Percentiles rank a stretch among this genome's conserved stretches.
Conservation (phyloP, 805 yeast genomes). For the Metschnikowia noctiluminum region DNA sequence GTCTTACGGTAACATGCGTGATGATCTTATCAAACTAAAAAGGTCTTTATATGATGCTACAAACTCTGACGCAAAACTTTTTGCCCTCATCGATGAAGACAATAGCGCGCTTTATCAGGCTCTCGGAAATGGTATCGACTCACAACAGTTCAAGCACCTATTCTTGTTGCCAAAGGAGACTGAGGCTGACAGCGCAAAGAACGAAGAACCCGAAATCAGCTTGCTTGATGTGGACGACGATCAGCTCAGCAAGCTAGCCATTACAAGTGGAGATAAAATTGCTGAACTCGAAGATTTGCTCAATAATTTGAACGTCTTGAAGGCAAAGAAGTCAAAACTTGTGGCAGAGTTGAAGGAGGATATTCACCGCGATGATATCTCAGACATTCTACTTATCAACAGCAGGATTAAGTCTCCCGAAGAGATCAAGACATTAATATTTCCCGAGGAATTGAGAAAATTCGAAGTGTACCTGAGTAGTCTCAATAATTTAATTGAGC, state of each 20-base stretch:
- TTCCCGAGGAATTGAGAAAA: constrained; percentile 71
- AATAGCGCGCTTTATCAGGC: constrained; percentile 23
- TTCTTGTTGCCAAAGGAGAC: constrained; percentile 18
- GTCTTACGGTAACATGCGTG: constrained; percentile 32
- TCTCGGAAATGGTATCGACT: constrained; percentile 40
- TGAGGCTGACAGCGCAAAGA: neutral
- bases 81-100: constrained; percentile 41
- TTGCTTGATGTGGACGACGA: constrained; percentile 69
- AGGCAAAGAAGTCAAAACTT: constrained; percentile 59
- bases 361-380: constrained; percentile 80
- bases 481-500: constrained; percentile 62
- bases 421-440: constrained; percentile 53
- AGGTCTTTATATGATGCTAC: constrained; percentile 61
- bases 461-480: constrained; percentile 67
- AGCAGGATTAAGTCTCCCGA: constrained; percentile 51
- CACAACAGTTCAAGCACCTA: constrained; percentile 35
- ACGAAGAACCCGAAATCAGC: constrained; percentile 34
- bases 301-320: constrained; percentile 58
- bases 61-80: constrained; percentile 53
- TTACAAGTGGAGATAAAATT: constrained; percentile 35
- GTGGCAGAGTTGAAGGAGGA: constrained; percentile 63
- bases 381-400: constrained; percentile 67
- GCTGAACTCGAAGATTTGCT: constrained; percentile 52
- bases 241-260: constrained; percentile 16
- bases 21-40: constrained; percentile 55